A percentile compares a stretch with the other conserved stretches of the same genome.
Conservation (phyloP, 2,329 filamentous ascomycete species). For the Claviceps cyperi region DNA sequence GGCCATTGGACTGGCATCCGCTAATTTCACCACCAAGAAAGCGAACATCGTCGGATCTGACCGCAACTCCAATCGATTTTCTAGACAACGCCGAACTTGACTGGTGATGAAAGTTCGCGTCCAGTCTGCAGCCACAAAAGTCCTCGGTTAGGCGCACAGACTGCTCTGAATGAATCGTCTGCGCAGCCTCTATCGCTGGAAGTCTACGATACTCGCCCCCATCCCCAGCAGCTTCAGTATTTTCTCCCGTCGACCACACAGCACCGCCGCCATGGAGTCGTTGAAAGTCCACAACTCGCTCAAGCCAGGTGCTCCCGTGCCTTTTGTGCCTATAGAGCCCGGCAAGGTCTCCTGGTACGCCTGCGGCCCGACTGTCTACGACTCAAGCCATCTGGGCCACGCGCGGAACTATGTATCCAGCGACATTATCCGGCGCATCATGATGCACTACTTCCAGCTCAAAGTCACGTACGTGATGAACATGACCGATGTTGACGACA, state of each 20-base stretch:
- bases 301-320: slow-evolving; percentile 53
- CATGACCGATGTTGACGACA: slow-evolving; percentile 73
- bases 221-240: slow-evolving; percentile 14
- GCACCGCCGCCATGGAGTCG: slow-evolving; percentile 31
- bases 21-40: neutral
- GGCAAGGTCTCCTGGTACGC: slow-evolving; percentile 73
- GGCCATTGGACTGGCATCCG: too few relatives aligned
- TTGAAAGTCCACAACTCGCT: slow-evolving; percentile 72
- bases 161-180: slow-evolving; percentile 22
- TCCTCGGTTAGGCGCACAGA: slow-evolving; percentile 1
- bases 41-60: neutral
- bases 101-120: slow-evolving; percentile 8
- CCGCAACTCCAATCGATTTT: neutral
- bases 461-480: slow-evolving; percentile 84
- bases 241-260: slow-evolving; percentile 18
- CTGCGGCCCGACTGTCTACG: slow-evolving; percentile 77
- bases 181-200: slow-evolving; percentile 16
- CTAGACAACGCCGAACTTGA: neutral
- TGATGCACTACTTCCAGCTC: slow-evolving; percentile 72
- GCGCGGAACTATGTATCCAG: slow-evolving; percentile 84
- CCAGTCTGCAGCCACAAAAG: slow-evolving; percentile 6
- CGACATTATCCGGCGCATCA: slow-evolving; percentile 72
- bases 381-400: slow-evolving; percentile 69
- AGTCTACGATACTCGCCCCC: slow-evolving; percentile 13
- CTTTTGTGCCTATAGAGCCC: slow-evolving; percentile 58